A percentile compares a stretch with the other conserved stretches of the same genome.
Conservation (phyloP, 345 rosid species). For the Populus ilicifolia region DNA sequence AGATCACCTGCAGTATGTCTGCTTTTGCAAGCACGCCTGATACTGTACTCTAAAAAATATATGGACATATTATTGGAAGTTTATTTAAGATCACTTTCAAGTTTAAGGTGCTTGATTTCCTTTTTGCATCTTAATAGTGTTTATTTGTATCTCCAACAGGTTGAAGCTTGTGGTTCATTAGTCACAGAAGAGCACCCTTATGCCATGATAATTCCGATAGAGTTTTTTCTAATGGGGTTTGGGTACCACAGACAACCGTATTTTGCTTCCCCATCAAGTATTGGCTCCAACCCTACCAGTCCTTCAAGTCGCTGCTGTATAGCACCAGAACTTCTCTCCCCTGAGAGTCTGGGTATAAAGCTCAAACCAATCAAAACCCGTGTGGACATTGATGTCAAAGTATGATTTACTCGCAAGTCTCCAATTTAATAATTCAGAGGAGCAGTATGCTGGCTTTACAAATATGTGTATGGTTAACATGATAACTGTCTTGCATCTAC, state of each 20-base stretch:
- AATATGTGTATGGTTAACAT: background rate
- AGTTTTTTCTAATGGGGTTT: constrained; percentile 48
- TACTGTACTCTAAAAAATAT: no score
- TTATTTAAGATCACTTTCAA: background rate
- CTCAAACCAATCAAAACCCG: constrained; percentile 67
- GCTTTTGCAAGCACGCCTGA: background rate
- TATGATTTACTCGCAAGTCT: background rate
- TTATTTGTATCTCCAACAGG: constrained; percentile 29
- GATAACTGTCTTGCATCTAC: constrained; percentile 5
- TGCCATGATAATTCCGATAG: constrained; percentile 63
- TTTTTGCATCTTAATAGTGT: background rate
- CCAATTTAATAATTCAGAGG: background rate
- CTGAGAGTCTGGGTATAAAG: constrained; percentile 58
- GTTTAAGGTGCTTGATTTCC: no score
- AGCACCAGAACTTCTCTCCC: constrained; percentile 59
- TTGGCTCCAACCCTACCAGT: constrained; percentile 38
- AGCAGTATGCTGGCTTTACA: background rate
- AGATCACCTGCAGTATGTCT: background rate
- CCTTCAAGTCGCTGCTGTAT: constrained; percentile 41
- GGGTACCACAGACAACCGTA: constrained; percentile 39
- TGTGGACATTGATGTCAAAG: constrained; percentile 4
- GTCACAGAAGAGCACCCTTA: constrained; percentile 68
- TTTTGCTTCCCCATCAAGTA: constrained; percentile 32
- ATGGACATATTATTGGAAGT: background rate
- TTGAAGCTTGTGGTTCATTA: constrained; percentile 57